Conservation (phyloP, 768 basidiomycete genomes). For the Boletus rubroflammeus region DNA sequence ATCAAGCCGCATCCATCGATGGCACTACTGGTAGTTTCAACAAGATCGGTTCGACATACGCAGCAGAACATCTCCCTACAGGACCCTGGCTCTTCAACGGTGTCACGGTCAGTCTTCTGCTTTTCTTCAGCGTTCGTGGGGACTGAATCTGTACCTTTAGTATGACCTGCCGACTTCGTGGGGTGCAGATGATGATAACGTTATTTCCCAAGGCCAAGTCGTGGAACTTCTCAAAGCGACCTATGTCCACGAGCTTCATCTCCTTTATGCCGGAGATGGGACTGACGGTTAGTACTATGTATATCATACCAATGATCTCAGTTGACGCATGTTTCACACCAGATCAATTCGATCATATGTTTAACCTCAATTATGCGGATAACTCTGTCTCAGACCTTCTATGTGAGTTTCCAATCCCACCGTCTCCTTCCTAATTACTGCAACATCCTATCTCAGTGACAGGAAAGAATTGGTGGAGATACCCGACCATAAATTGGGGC, state of each 20-base stretch:
- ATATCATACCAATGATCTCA: not conserved
- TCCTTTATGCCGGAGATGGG: constrained; percentile 45
- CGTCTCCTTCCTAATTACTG: not conserved
- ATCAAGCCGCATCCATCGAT: constrained; percentile 41
- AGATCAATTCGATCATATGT: constrained; percentile 35
- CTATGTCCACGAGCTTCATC: constrained; percentile 45
- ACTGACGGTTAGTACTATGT: constrained; percentile 25
- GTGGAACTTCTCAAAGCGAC: constrained; percentile 33
- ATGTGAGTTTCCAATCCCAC: constrained; percentile 23
- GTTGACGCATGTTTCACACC: not conserved
- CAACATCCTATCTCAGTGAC: constrained; percentile 31
- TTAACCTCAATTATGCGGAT: constrained; percentile 38
- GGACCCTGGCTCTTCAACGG: constrained; percentile 40
- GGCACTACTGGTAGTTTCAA: constrained; percentile 40
- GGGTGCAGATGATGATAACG: constrained; percentile 43
- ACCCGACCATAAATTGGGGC: constrained; percentile 39
- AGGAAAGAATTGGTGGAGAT: constrained; percentile 45
- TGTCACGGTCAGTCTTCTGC: constrained; percentile 32
- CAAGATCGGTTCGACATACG: constrained; percentile 37
- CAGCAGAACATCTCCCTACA: constrained; percentile 37
- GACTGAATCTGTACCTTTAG: constrained; percentile 19
- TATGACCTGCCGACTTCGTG: constrained; percentile 42
- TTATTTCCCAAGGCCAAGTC: constrained; percentile 42
- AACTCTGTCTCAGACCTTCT: constrained; percentile 33
- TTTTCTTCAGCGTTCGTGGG: not conserved